These are phyloP conservation scores for Ricinus communis DNA, from an alignment of 345 rosid species.

Conservation along the genomic window DNA sequence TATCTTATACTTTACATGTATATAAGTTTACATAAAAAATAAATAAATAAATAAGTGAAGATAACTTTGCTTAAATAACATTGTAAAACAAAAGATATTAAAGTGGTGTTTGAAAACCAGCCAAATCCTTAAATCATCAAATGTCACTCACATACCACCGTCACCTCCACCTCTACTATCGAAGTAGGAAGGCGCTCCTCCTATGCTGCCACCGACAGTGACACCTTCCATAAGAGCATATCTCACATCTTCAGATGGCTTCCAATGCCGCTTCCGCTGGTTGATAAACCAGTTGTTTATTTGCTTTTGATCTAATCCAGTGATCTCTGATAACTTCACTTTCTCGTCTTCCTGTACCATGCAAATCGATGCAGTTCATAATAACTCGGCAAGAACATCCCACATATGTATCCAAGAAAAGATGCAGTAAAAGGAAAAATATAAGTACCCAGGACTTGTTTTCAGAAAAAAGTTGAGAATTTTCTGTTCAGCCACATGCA, in stretches of 20 bases:
- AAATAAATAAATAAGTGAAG: too few species aligned
- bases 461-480: too few species aligned
- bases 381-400: too few species aligned
- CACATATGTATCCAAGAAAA: too few species aligned
- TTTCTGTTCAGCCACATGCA: too few species aligned
- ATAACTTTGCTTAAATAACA: too few species aligned
- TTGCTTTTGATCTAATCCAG: conserved; percentile 27
- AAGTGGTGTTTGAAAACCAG: too few species aligned
- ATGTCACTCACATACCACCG: conserved; percentile 1
- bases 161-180: conserved; percentile 13
- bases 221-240: conserved; percentile 46
- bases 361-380: too few species aligned
- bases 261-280: conserved; percentile 36
- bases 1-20: too few species aligned
- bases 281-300: conserved; percentile 32
- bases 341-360: conserved; percentile 67
- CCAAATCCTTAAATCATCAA: not conserved
- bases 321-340: conserved; percentile 37
- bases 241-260: conserved; percentile 32
- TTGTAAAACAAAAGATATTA: too few species aligned
- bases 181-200: conserved; percentile 14
- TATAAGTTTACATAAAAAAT: too few species aligned
- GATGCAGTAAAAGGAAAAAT: not conserved
- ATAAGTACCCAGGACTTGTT: too few species aligned
- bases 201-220: conserved; percentile 4